Evolutionary conservation across 176 grass and related monocot genomes (phyloP), one percentile per base, ranked within the genome.

Genomic region (Metroxylon sagu): DNA sequence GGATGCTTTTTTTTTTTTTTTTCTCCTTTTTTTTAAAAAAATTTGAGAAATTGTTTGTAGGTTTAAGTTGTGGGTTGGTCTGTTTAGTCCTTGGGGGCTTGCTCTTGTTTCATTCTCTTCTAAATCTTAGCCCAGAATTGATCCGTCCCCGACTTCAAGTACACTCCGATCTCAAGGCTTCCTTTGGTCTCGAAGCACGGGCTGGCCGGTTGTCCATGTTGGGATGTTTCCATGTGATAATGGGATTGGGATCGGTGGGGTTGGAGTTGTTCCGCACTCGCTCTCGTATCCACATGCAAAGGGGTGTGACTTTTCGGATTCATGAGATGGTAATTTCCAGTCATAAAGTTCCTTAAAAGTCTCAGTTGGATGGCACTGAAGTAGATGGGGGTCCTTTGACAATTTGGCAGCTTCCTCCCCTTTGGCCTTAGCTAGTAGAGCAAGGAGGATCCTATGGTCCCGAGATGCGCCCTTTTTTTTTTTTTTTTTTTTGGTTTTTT

Each of bases 321-420:
- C 18, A 67, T 68, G 63, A 68, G 54, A 67, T 58, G 58, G 67
- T 76, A 54, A 76, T 56, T 66, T 76, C 26, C 1, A 57, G 63
- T 76, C 73, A 51, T 67, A 60, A 67, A 75, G 73, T 59, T 48
- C 10, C 10, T 76, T 60, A 52, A 60, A 57, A 60, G 14, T 23
- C 17, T 8, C 49, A 61, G 12, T 67, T 18, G 51, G 65, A 48
- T 61, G 66, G 53, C 53, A 18, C 17, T 60, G 31, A 35, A 60
- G 58, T 60, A 60, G 27, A 28, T 56, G 55, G 26, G 54, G 66
- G 54, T 29, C 48, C 66, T 77, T 77, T 70, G 64, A 69, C 64
- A 27, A 67, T 68, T 57, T 66, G 25, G 16, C 55, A 54, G 56
- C 49, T 65, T 56, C 61, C 64, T 31, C 61, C 1, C 66, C 56